These are phyloP conservation scores for Claviceps maximensis DNA, from an alignment of 2,329 filamentous ascomycete genomes.

Conservation along the genomic window DNA sequence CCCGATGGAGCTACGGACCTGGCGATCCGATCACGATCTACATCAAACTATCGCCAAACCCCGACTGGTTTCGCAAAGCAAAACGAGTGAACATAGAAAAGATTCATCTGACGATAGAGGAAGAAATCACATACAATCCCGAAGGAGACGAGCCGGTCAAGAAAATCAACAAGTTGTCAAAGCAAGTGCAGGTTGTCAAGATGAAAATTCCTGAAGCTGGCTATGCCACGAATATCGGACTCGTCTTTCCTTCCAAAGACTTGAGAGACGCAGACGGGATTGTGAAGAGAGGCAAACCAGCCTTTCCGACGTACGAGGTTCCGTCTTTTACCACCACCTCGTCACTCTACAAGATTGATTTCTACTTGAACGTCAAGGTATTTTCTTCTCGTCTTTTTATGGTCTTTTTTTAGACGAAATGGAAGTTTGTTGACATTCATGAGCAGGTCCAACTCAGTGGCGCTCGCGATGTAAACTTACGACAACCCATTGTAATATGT, in stretches of 20 bases:
- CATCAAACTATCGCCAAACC: slow-evolving; percentile 85
- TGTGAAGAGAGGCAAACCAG: slow-evolving; percentile 68
- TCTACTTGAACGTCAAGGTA: slow-evolving; percentile 89
- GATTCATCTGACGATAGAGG: slow-evolving; percentile 86
- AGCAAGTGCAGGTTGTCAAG: slow-evolving; percentile 68
- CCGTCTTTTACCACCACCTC: slow-evolving; percentile 88
- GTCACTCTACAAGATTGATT: slow-evolving; percentile 95
- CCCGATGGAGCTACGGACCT: slow-evolving; percentile 92
- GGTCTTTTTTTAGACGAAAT: slow-evolving; percentile 2
- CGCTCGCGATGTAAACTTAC: slow-evolving; percentile 74
- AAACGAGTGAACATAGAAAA: slow-evolving; percentile 87
- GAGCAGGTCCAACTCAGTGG: slow-evolving; percentile 71
- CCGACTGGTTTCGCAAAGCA: slow-evolving; percentile 81
- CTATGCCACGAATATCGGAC: slow-evolving; percentile 81
- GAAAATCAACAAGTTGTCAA: slow-evolving; percentile 76
- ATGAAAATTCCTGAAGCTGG: slow-evolving; percentile 81
- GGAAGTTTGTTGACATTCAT: slow-evolving; percentile 9
- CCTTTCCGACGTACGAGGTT: slow-evolving; percentile 80
- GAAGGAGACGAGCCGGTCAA: slow-evolving; percentile 90
- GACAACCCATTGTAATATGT: slow-evolving; percentile 91
- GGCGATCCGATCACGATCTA: slow-evolving; percentile 92
- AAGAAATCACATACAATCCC: slow-evolving; percentile 97
- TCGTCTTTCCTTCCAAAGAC: slow-evolving; percentile 85
- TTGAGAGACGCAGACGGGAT: slow-evolving; percentile 77
- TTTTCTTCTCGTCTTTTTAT: background rate